Evolutionary conservation across 1,139 yeast species (phyloP).

Genomic region (Zygoascus meyerae): DNA sequence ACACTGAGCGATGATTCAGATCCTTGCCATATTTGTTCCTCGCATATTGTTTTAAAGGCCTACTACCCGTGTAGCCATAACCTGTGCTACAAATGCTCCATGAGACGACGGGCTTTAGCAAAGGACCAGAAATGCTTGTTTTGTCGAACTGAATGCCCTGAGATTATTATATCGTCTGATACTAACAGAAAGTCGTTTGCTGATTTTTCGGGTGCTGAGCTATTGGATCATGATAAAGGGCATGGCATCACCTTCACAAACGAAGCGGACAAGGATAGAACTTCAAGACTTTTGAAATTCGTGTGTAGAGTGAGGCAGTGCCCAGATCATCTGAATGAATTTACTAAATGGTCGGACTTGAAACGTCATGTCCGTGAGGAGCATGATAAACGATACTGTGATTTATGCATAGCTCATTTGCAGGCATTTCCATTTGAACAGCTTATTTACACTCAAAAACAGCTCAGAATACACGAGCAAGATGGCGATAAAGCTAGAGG

Average conservation of each 20-base stretch:
- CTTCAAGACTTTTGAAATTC: conserved; percentile 48
- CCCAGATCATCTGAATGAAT: conserved; percentile 28
- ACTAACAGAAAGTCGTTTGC: conserved; percentile 37
- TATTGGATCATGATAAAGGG: conserved; percentile 30
- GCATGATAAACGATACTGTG: conserved; percentile 60
- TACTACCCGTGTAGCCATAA: conserved; percentile 78
- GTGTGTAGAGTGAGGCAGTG: conserved; percentile 52
- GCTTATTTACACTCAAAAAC: conserved; percentile 53
- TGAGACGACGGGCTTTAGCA: conserved; percentile 78
- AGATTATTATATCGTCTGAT: conserved; percentile 55
- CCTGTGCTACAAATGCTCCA: conserved; percentile 76
- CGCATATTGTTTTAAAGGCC: conserved; percentile 55
- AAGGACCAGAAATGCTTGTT: conserved; percentile 69
- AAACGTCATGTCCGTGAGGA: conserved; percentile 56
- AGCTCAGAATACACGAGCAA: conserved; percentile 62
- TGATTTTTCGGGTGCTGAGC: conserved; percentile 35
- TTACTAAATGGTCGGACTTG: conserved; percentile 49
- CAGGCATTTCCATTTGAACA: conserved; percentile 74
- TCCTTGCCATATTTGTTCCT: conserved; percentile 81
- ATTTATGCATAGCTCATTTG: conserved; percentile 68
- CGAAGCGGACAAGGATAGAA: conserved; percentile 35
- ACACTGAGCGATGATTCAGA: conserved; percentile 11
- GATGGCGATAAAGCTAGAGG: conserved; percentile 61
- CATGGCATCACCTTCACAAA: conserved; percentile 33
- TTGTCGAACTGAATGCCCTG: conserved; percentile 62